Base-by-base conservation (phyloP, 192 early-diverging fungal species). In the Funneliformis geosporum region DNA sequence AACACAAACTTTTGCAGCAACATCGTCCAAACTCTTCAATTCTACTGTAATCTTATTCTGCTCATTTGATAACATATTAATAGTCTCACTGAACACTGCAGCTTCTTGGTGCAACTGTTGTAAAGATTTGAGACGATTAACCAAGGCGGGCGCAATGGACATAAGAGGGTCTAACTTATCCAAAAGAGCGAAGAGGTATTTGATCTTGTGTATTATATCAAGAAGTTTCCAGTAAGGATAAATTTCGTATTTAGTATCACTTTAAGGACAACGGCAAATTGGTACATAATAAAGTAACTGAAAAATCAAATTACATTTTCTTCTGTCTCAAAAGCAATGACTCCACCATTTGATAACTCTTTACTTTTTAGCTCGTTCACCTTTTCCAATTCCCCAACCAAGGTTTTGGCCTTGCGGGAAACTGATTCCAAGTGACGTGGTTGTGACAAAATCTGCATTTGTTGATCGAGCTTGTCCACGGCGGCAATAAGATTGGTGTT, bases 21-120 rank as follows among this genome's bases (percentile, higher is more conserved):
- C 88, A 23, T 90, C 88, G 68, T 87, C 86, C 55, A 96, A 84
- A 44, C 82, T 87, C 25, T 88, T 88, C 12, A 93, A 73, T 75
- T 94, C 92, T 50, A 92, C 92, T 5, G 75, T 81, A 65, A 96
- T 88, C 28, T 88, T 87, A 14, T 75, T 84, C 76, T 96, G 95
- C 71, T 94, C 95, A 18, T 81, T 76, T 23, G 88, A 87, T 61
- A 96, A 86, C 84, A 92, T 89, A 75, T 90, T 89, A 47, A 97
- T 87, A 8, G 90, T 91, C 9, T 94, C 89, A 14, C 90, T 88
- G 79, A 93, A 95, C 55, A 93, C 89, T 16, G 93, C 87, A 0
- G 95, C 94, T 80, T 98, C 95, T 0, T 88, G 84, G 80, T 98
- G 96, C 60, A 98, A 85, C 5, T 86, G 86, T 68, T 93, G 90